Conservation (phyloP, 495 filamentous ascomycete species). For the Elasticomyces elasticus region DNA sequence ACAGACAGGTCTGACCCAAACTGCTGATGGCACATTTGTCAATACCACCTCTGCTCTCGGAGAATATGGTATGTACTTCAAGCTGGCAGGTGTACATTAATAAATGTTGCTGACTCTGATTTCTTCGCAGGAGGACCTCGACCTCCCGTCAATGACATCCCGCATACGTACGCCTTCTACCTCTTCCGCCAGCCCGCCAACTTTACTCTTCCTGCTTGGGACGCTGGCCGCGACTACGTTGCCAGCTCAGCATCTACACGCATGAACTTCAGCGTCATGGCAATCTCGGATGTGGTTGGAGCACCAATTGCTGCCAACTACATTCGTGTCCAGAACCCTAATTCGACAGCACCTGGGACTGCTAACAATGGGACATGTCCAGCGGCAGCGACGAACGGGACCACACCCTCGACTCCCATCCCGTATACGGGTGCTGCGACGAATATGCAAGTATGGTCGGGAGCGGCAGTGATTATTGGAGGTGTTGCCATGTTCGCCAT, state of each 20-base stretch:
- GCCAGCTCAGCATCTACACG: not conserved
- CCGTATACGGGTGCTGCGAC: not conserved
- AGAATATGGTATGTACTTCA: not conserved
- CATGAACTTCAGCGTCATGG: slow-evolving; percentile 3
- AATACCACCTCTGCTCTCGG: not conserved
- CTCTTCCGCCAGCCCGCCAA: slow-evolving; percentile 4
- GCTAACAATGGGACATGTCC: not conserved
- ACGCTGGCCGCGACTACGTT: not conserved
- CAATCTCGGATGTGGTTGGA: not conserved
- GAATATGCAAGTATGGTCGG: not conserved
- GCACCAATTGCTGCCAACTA: slow-evolving; percentile 5
- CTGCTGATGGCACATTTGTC: not conserved
- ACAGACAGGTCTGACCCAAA: not conserved
- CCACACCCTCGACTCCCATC: not conserved
- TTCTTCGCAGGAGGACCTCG: not conserved
- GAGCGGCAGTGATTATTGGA: not conserved
- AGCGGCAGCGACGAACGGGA: not conserved
- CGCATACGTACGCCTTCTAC: slow-evolving; percentile 8
- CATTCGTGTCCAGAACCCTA: slow-evolving; percentile 1
- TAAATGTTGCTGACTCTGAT: not conserved
- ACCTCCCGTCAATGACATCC: slow-evolving; percentile 4
- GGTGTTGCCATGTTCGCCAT: not conserved
- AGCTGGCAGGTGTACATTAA: not conserved
- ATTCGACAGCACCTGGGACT: not conserved
- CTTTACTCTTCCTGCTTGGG: slow-evolving; percentile 4